Evolutionary conservation across 805 yeast species (phyloP), one percentile per base, ranked within the genome.

Genomic region (Cyberlindnera subsufficiens): DNA sequence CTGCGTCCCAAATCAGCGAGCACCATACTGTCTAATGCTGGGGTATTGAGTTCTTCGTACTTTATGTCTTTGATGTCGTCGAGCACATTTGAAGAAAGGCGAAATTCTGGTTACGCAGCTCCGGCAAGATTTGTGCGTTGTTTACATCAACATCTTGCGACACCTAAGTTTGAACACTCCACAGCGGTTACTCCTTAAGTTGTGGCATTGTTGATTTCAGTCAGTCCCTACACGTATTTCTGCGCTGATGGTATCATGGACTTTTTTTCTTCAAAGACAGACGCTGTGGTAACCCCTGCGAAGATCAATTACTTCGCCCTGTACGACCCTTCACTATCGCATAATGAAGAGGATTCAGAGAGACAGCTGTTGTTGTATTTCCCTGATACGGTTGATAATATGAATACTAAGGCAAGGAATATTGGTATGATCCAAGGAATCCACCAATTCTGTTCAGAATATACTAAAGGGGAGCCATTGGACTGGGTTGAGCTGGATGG

Each of bases 1-100:
- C 87, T 75, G 56, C 81, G 71, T 29, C 95, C 93, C 45, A 85
- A 67, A 63, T 85, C 93, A 36, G 89, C 88, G 52, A 84, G 71
- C 58, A 84, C 91, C 91, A 84, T 85, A 13, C 31, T 46, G 32
- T 9, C 16, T 22, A 9, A 9, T 22, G 27, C 11, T 22, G 4
- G 17, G 18, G 10, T 32, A 13, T 32, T 17, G 19, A 8, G 15
- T 13, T 17, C 35, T n/a, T 8, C 14, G 32, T 11, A 30, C 16
- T 14, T 6, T 22, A 22, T 22, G 27, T 5, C 27, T 22, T 22
- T 11, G 27, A 11, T 5, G 27, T 22, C 27, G 27, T 22, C 27
- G 11, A 22, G 27, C 27, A 9, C 27, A 9, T 22, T 22, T 9
- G 27, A 22, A 22, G 27, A 22, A 22, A 22, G 27, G 27, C 27